phyloP scores from a whole-genome alignment of 176 grass and related monocot genomes.

The Oryza australiensis region DNA sequence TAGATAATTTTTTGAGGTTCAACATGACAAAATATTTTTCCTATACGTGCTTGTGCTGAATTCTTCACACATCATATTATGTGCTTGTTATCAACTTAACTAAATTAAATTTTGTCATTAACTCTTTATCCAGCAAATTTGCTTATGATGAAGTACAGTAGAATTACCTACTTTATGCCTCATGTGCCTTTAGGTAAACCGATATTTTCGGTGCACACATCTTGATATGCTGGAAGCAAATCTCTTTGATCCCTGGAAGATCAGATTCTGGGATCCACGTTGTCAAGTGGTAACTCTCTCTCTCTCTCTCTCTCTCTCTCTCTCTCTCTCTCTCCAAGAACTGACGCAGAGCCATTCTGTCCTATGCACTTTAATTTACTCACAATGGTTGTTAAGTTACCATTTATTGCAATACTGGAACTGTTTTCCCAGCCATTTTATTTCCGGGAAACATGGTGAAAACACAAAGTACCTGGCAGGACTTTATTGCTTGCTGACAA shows the following conservation, averaged over 20 bases:
- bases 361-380: conserved; percentile 1
- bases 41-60: not conserved
- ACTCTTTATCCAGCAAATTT: not conserved
- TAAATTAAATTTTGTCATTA: not conserved
- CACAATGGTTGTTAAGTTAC: not conserved
- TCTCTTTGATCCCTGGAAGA: conserved; percentile 5
- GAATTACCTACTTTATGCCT: not conserved
- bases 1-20: conserved; percentile 25
- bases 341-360: not conserved
- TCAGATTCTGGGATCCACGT: not conserved
- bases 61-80: not conserved
- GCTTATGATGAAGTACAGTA: conserved; percentile 5
- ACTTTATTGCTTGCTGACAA: not conserved
- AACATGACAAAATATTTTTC: conserved; percentile 18
- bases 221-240: conserved; percentile 3
- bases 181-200: not conserved
- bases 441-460: not conserved
- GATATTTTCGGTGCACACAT: not conserved
- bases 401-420: not conserved
- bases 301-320: not conserved
- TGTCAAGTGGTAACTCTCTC: not conserved
- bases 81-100: not conserved
- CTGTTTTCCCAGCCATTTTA: conserved; percentile 2
- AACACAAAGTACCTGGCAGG: not conserved
- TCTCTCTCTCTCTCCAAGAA: not conserved